phyloP scores from a whole-genome alignment of 768 basidiomycete species.

The Pulveroboletus sp. region DNA sequence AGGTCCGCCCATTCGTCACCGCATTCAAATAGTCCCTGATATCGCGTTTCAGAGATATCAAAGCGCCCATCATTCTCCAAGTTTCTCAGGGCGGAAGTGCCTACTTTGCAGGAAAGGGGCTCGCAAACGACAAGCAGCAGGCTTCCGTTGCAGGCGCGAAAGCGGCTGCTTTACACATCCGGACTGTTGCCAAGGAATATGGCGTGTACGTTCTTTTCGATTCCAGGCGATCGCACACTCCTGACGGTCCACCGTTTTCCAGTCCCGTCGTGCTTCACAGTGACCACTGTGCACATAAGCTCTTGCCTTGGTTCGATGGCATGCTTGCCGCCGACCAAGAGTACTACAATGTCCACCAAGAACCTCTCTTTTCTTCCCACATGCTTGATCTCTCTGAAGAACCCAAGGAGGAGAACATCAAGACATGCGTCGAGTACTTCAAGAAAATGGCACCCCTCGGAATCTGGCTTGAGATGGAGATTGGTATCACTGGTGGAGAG shows the following conservation, averaged over 20 bases:
- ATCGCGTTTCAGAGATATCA: conserved; percentile 66
- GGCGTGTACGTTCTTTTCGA: conserved; percentile 67
- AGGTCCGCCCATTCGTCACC: conserved; percentile 44
- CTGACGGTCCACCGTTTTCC: not conserved
- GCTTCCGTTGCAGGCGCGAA: conserved; percentile 91
- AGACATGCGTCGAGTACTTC: conserved; percentile 90
- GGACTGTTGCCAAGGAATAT: conserved; percentile 82
- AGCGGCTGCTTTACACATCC: conserved; percentile 89
- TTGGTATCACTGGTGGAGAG: conserved; percentile 99
- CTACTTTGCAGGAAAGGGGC: conserved; percentile 95
- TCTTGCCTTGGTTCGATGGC: conserved; percentile 98
- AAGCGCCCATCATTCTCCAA: conserved; percentile 96
- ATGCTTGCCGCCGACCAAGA: conserved; percentile 96
- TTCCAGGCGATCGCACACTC: not conserved
- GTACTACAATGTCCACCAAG: conserved; percentile 85
- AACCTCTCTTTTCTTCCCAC: conserved; percentile 92
- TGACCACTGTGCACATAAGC: conserved; percentile 97
- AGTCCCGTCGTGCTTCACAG: conserved; percentile 97
- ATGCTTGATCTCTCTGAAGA: conserved; percentile 98
- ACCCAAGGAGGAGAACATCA: conserved; percentile 90
- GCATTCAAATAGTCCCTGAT: conserved; percentile 10
- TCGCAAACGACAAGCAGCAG: conserved; percentile 92
- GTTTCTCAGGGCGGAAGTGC: conserved; percentile 96
- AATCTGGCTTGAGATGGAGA: conserved; percentile 99
- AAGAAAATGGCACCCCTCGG: conserved; percentile 89